Evolutionary conservation across 2,329 filamentous ascomycete genomes (phyloP).

Genomic region (Xylaria multiplex): DNA sequence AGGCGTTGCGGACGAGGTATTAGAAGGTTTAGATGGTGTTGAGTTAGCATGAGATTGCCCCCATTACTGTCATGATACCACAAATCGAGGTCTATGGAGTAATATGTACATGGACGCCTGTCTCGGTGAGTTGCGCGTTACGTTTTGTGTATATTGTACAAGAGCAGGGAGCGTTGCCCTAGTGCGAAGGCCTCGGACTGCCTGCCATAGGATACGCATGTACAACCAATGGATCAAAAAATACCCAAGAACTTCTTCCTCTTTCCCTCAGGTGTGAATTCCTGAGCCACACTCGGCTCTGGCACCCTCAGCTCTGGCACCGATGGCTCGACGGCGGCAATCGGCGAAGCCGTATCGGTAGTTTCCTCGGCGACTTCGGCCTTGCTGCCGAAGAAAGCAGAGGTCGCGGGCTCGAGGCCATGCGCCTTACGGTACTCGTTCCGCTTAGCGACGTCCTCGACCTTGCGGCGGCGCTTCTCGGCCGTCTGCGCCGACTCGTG

Average conservation of each 20-base stretch:
- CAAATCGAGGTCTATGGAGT: slow-evolving; percentile 17
- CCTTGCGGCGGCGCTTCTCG: slow-evolving; percentile 75
- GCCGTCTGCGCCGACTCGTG: slow-evolving; percentile 74
- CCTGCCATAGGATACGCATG: slow-evolving; percentile 29
- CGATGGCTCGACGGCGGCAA: slow-evolving; percentile 27
- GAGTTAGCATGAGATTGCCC: slow-evolving; percentile 60
- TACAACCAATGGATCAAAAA: slow-evolving; percentile 62
- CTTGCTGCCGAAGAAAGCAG: slow-evolving; percentile 40
- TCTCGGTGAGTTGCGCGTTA: slow-evolving; percentile 8
- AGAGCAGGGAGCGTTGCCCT: slow-evolving; percentile 21
- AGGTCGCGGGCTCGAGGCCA: slow-evolving; percentile 68
- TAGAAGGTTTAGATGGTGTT: slow-evolving; percentile 81
- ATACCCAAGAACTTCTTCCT: slow-evolving; percentile 87
- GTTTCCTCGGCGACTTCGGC: slow-evolving; percentile 39
- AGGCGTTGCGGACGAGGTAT: slow-evolving; percentile 85
- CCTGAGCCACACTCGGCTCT: slow-evolving; percentile 13
- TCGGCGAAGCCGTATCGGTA: slow-evolving; percentile 18
- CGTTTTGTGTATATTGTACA: slow-evolving; percentile 31
- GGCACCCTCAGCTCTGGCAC: slow-evolving; percentile 13
- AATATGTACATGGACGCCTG: slow-evolving; percentile 13
- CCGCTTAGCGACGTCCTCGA: slow-evolving; percentile 90
- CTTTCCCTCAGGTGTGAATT: slow-evolving; percentile 50
- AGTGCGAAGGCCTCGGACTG: slow-evolving; percentile 23
- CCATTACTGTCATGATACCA: slow-evolving; percentile 41
- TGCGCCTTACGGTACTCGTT: slow-evolving; percentile 86